Evolutionary conservation across 257 asterid species (phyloP), one percentile per base, ranked within the genome.

Genomic region (Leonotis leonurus): DNA sequence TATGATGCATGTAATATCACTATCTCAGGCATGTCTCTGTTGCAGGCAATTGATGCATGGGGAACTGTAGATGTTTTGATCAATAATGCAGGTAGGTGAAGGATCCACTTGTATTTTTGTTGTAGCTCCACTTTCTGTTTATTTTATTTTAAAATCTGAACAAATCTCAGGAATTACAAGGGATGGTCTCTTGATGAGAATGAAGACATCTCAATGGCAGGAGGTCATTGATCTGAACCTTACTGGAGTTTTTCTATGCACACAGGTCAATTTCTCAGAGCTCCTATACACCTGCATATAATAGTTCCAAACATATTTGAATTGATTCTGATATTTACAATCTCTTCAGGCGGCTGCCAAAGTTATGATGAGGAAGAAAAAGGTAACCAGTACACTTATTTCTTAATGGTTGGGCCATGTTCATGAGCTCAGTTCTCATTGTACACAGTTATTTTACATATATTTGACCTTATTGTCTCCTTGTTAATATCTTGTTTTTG

Each of bases 21-120:
- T 62, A 59, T 65, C 67, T 69, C 69, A 66, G 74, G 55, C 68
- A 26, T 35, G 20, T 78, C 65, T 67, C n/a, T 12, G 72, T 39
- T 68, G 70, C 88, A 93, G 96, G 96, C 95, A 73, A 77, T 85
- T 70, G 94, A 85, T 64, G 83, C 96, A 14, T 93, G 99, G 97
- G 97, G 96, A 73, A 83, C 99, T 2, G 68, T 93, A 12, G 97
- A 93, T 75, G 72, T 93, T 64, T 73, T 87, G 82, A 71, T 93
- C 57, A 92, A 93, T 37, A 93, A 93, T 83, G 99, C 99, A 74
- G 97, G 97, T 85, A 70, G n/a, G n/a, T n/a, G n/a, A n/a, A n/a
- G n/a, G 67, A 39, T 52, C 63, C 14, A 64, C 46, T 44, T 60
- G 41, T n/a, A 0, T 52, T 57, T 63, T 51, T 36, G 35, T 43